Conservation (phyloP, 352 stramenopile genomes). For the Phytophthora cactorum region DNA sequence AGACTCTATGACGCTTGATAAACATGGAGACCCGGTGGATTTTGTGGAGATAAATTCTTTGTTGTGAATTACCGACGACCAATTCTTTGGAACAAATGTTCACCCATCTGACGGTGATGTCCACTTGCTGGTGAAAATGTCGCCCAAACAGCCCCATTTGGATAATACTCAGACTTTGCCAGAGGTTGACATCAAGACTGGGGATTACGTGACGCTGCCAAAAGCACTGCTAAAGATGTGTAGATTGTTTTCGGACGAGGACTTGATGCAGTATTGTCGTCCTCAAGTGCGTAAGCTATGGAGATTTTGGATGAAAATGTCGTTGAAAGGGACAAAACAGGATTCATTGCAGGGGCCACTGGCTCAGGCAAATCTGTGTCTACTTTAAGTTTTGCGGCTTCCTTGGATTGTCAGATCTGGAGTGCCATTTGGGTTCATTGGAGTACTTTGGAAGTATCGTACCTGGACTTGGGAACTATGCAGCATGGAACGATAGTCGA, state of each 20-base stretch:
- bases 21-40: neutral
- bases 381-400: conserved; percentile 22
- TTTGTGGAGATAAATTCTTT: neutral
- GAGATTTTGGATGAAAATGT: too few relatives aligned
- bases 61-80: neutral
- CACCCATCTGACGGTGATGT: neutral
- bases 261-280: too few relatives aligned
- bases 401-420: conserved; percentile 29
- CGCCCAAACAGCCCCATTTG: neutral
- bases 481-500: neutral
- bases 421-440: conserved; percentile 31
- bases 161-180: neutral
- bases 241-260: neutral
- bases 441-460: neutral
- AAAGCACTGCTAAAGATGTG: neutral
- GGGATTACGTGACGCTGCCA: neutral
- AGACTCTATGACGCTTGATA: neutral
- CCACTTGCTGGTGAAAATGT: neutral
- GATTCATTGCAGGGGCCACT: conserved; percentile 25
- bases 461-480: neutral
- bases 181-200: neutral
- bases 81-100: neutral
- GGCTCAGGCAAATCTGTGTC: conserved; percentile 25
- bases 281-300: too few relatives aligned
- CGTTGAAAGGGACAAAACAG: neutral